phyloP scores from a whole-genome alignment of 495 filamentous ascomycete genomes.

The Hypoxylon trugodes region DNA sequence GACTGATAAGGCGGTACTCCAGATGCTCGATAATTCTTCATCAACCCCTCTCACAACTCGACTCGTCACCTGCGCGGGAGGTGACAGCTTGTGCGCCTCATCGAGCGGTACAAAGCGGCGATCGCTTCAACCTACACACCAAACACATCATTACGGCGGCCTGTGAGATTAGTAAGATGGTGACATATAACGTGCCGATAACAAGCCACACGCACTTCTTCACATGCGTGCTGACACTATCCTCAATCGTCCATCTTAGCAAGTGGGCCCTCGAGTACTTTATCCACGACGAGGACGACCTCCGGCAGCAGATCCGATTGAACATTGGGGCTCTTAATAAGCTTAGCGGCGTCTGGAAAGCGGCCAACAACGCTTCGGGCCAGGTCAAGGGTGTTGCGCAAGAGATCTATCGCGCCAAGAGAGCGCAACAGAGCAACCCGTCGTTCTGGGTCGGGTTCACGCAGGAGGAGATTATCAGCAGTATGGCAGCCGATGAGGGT shows the following conservation, averaged over 20 bases:
- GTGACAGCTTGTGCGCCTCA: conserved; percentile 67
- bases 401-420: conserved; percentile 67
- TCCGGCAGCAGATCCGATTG: conserved; percentile 79
- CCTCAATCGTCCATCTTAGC: conserved; percentile 67
- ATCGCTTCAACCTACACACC: conserved; percentile 74
- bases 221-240: conserved; percentile 81
- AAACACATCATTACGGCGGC: conserved; percentile 82
- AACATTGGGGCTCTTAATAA: conserved; percentile 84
- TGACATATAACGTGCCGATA: conserved; percentile 77
- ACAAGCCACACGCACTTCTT: conserved; percentile 87
- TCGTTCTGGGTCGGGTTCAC: conserved; percentile 62
- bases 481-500: conserved; percentile 60
- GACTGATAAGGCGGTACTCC: not conserved
- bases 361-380: conserved; percentile 73
- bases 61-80: conserved; percentile 60
- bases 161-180: conserved; percentile 77
- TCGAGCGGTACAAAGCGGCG: conserved; percentile 60
- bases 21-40: conserved; percentile 74
- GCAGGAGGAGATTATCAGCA: conserved; percentile 63
- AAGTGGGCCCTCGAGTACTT: conserved; percentile 66
- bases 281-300: conserved; percentile 69
- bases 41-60: conserved; percentile 70
- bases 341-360: conserved; percentile 77
- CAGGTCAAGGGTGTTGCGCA: conserved; percentile 78
- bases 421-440: conserved; percentile 59